Percentiles rank a stretch among this genome's conserved stretches.
Conservation (phyloP, 768 basidiomycete species). For the Podaxis carcinomalis region DNA sequence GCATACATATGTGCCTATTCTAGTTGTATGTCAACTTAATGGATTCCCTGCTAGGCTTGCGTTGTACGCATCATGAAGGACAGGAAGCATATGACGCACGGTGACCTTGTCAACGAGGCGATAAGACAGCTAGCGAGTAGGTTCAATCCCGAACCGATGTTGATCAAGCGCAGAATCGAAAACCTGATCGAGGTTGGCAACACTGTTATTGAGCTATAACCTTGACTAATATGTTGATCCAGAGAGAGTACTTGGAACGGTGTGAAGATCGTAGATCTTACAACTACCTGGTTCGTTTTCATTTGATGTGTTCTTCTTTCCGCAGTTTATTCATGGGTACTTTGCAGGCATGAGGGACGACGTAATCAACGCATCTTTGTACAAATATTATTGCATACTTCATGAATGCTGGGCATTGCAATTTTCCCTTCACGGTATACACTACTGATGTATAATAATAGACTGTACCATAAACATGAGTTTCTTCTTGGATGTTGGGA, state of each 20-base stretch:
- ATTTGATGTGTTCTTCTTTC: neutral
- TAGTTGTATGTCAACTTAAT: neutral
- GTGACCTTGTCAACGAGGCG: conserved; percentile 86
- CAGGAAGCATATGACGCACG: conserved; percentile 83
- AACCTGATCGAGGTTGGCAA: conserved; percentile 80
- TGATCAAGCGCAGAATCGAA: conserved; percentile 94
- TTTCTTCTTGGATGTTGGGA: neutral
- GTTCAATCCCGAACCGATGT: conserved; percentile 81
- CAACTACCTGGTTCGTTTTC: conserved; percentile 57
- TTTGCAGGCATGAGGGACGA: conserved; percentile 12
- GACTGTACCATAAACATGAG: neutral
- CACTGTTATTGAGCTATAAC: neutral
- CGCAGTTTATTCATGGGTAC: neutral
- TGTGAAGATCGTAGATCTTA: conserved; percentile 86
- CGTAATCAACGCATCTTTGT: neutral
- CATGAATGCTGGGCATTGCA: neutral
- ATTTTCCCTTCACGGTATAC: neutral
- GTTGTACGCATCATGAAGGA: conserved; percentile 98
- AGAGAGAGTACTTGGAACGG: conserved; percentile 95
- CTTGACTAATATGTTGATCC: conserved; percentile 6
- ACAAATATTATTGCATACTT: neutral
- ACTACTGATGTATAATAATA: conserved; percentile 5
- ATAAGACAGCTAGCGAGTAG: conserved; percentile 79
- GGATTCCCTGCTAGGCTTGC: conserved; percentile 64
- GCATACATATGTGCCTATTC: conserved; percentile 23